Evolutionary conservation across 208 protist species (phyloP).

Genomic region (Crithidia mellificae): DNA sequence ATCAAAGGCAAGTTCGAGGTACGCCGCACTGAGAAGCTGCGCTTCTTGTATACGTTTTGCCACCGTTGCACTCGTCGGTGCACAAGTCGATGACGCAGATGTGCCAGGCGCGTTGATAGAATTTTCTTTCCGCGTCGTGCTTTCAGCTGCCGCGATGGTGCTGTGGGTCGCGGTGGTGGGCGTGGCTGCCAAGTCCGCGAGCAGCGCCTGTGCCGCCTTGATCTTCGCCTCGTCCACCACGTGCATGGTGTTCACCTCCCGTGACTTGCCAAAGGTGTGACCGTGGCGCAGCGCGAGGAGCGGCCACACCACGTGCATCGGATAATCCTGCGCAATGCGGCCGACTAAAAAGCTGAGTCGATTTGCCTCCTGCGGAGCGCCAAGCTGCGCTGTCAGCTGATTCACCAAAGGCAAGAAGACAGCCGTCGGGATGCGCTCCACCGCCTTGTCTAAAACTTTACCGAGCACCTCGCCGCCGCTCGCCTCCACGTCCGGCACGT

Average conservation of each 20-base stretch:
- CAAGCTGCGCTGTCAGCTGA: conserved; percentile 75
- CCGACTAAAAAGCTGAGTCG: conserved; percentile 46
- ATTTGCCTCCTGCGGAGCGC: conserved; percentile 15
- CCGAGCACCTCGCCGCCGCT: conserved; percentile 19
- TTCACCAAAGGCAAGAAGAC: conserved; percentile 68
- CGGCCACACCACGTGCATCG: conserved; percentile 66
- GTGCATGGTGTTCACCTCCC: conserved; percentile 26
- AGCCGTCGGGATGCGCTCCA: conserved; percentile 50
- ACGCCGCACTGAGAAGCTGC: conserved; percentile 64
- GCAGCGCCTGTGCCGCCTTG: conserved; percentile 18
- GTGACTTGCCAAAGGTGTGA: conserved; percentile 44
- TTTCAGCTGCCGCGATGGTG: not conserved
- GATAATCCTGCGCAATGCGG: conserved; percentile 56
- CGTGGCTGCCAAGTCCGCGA: conserved; percentile 5
- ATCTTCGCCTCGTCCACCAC: conserved; percentile 28
- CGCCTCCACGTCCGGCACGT: conserved; percentile 21
- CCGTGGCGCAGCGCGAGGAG: conserved; percentile 75
- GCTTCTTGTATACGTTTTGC: conserved; percentile 43
- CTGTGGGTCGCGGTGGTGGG: not conserved
- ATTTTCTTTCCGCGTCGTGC: not conserved
- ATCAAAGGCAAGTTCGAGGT: conserved; percentile 81
- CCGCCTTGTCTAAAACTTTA: conserved; percentile 51
- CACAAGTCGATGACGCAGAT: not conserved
- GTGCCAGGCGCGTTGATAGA: no score
- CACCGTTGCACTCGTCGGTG: not conserved